Evolutionary conservation across 352 stramenopile species (phyloP).

Genomic region (Phytopythium sindhum): DNA sequence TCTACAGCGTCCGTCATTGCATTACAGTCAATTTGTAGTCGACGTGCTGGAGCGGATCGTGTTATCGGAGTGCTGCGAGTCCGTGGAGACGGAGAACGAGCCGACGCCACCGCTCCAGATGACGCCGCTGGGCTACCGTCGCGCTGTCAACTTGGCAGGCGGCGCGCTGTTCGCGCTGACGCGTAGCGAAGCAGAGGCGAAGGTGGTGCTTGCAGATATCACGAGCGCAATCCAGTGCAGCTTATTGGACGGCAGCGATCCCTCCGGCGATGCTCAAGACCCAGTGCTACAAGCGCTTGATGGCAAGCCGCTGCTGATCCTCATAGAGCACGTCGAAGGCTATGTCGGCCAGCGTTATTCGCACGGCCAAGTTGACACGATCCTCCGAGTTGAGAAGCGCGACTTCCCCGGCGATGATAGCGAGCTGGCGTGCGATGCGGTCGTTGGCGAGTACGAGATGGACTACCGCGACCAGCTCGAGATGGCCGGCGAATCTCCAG

Average conservation of each 20-base stretch:
- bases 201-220: not conserved
- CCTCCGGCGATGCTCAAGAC: not conserved
- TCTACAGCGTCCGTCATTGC: not conserved
- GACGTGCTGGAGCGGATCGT: not conserved
- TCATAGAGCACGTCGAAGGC: not conserved
- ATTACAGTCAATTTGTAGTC: not conserved
- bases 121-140: not conserved
- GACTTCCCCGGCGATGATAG: not conserved
- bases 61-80: not conserved
- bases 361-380: not conserved
- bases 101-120: no score
- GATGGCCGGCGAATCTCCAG: not conserved
- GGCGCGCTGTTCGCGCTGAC: not conserved
- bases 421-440: not conserved
- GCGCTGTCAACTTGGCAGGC: not conserved
- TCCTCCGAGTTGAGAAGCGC: not conserved
- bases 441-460: not conserved
- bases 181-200: not conserved
- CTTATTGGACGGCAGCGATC: not conserved
- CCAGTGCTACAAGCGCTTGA: not conserved
- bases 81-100: not conserved
- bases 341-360: not conserved
- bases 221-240: not conserved
- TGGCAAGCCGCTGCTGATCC: not conserved
- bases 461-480: not conserved